These are phyloP conservation scores for Hypericum androsaemum DNA, from an alignment of 345 rosid species.

Conservation along the genomic window DNA sequence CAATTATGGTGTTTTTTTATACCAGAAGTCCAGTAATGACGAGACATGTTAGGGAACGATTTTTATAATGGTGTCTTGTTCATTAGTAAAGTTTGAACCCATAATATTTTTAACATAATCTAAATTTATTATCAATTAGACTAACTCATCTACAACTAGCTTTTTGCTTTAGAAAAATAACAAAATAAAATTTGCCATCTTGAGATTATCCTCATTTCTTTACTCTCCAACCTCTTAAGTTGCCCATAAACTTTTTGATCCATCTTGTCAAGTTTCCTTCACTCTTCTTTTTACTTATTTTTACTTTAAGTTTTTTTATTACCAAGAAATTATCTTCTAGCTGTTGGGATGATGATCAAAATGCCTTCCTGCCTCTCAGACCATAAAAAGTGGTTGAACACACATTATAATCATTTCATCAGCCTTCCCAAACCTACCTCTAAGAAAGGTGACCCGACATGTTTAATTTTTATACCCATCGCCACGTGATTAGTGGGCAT, in stretches of 20 bases:
- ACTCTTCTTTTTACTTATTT: neutral
- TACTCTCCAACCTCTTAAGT: neutral
- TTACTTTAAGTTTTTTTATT: neutral
- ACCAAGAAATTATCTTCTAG: neutral
- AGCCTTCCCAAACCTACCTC: conserved; percentile 25
- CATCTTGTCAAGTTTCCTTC: neutral
- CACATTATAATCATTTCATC: conserved; percentile 19
- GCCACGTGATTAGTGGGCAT: conserved; percentile 36
- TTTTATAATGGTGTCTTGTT: no score
- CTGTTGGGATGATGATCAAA: neutral
- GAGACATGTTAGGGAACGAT: no score
- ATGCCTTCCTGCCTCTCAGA: neutral
- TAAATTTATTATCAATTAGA: no score
- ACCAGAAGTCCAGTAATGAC: no score
- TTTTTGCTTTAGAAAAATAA: conserved; percentile 14
- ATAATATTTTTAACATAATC: no score
- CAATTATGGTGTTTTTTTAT: no score
- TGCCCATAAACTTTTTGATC: neutral
- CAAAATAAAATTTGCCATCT: neutral
- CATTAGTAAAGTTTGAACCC: no score
- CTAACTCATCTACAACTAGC: no score
- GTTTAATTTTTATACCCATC: conserved; percentile 31
- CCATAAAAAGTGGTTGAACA: conserved; percentile 13
- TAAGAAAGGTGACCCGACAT: conserved; percentile 46
- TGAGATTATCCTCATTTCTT: neutral